Evolutionary conservation across 768 basidiomycete genomes (phyloP), one percentile per base, ranked within the genome.

Genomic region (Panellus pusillus): DNA sequence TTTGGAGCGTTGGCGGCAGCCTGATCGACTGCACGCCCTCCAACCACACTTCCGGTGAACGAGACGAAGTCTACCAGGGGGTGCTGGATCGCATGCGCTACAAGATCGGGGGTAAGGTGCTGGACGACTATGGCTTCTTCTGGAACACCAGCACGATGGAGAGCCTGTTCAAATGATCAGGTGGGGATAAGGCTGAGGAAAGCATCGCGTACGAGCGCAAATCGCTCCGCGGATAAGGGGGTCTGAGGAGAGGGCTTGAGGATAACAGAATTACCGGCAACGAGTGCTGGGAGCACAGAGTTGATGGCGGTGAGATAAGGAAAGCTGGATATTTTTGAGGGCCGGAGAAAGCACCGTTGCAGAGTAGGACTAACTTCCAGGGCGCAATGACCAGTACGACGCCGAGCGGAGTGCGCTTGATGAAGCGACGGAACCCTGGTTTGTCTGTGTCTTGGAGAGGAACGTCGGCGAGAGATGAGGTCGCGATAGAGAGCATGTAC

Each of bases 171-270:
- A 4, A 17, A 44, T 24, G 12, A 29, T 43, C 42, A 3, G 15
- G 19, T 11, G 14, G 19, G 2, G 17, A 27, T 24, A 31, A 20
- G 18, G 20, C 18, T 8, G 32, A 9, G 3, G 13, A 31, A 27
- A 9, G 6, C 6, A 9, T 35, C 38, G 15, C 9, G 18, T 20
- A 90, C 87, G 13, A 75, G 66, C 1, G 81, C 79, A 58, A 98
- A 81, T 4, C 91, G 82, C 66, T 97, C 93, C 3, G 89, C 94
- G 0, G 86, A 83, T 41, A 93, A 74, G 5, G 97, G 96, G 0
- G 95, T 98, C 66, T 99, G 97, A 0, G 97, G 97, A 1, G 94
- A 96, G 0, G 97, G 96, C 68, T 98, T 99, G 66, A 98, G 75
- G 41, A 99, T 68, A 11, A 98, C 90, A 0, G 91, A 72, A 67